Evolutionary conservation across 768 basidiomycete genomes (phyloP), one percentile per base, ranked within the genome.

Genomic region (Suillus discolor): DNA sequence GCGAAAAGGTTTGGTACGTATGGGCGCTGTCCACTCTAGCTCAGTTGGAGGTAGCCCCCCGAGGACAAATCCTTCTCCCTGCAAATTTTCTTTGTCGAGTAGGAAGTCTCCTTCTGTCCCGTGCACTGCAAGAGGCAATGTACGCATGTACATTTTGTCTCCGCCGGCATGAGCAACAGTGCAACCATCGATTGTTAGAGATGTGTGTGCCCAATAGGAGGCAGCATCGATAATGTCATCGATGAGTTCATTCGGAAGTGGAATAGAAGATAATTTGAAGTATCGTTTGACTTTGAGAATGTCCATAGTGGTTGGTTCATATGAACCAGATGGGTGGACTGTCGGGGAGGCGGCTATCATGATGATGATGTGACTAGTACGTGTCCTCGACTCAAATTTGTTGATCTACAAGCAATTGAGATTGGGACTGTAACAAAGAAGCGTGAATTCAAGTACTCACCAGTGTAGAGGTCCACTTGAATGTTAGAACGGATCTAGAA

Each of bases 221-320:
- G 11, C 81, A 81, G n/a, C 81, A 75, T 4, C 61, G 20, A 54
- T 23, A 16, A 69, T 57, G 18, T 62, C 60, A 8, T 63, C 65
- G 1, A 62, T n/a, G 34, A 62, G 44, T 38, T 55, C 54, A 20
- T 64, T 57, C 31, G 55, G 18, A 44, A 49, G 36, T 41, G 41
- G 44, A 15, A 39, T 16, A 3, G 57, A 6, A 9, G 31, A 25
- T 53, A 55, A n/a, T 8, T 61, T 42, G 61, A 62, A 55, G 36
- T 54, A 66, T 41, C 36, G 13, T 47, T 54, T 45, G 41, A 66
- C 65, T 28, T n/a, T 20, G 25, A 66, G 39, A 28, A 66, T 63
- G 25, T 57, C 62, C 25, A 54, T 25, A 62, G 41, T 38, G 23
- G 51, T 65, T 25, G 42, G 65, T 34, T 57, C 12, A 31, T 65